A percentile compares a stretch with the other conserved stretches of the same genome.
These are phyloP conservation scores for Leccinum fuscescens DNA, from an alignment of 1,284 basidiomycete species.

Conservation along the genomic window DNA sequence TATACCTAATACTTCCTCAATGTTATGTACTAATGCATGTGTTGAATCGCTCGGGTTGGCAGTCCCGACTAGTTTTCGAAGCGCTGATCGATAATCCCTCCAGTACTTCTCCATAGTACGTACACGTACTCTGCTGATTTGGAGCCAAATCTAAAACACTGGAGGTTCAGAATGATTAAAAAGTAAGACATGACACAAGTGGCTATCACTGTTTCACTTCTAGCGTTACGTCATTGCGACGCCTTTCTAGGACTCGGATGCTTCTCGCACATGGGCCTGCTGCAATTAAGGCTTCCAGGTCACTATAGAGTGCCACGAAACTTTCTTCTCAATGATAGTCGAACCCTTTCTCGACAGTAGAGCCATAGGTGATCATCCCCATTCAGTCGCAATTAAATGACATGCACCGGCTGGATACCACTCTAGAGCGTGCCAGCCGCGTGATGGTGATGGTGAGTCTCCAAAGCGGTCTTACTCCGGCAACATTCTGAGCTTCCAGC, in stretches of 20 bases:
- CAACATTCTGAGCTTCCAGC: not conserved
- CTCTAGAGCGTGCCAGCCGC: not conserved
- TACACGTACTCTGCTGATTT: not conserved
- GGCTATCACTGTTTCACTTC: not conserved
- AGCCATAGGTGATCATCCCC: not conserved
- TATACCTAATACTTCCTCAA: not conserved
- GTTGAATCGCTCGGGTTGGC: not conserved
- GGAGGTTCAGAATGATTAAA: not conserved
- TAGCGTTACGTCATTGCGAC: not conserved
- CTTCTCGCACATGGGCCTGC: not conserved
- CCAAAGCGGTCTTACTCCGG: not conserved
- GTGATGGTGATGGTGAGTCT: not conserved
- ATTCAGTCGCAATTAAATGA: not conserved
- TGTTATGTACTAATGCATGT: not conserved
- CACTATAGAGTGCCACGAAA: not conserved
- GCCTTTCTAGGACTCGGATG: not conserved
- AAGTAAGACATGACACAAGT: conserved; percentile 9
- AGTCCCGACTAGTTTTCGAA: not conserved
- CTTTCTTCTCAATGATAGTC: not conserved
- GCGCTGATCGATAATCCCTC: not conserved
- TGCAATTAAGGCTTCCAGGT: not conserved
- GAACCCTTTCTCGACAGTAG: not conserved
- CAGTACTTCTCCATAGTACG: not conserved
- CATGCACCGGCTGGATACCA: not conserved
- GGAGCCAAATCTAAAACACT: conserved; percentile 7